Conservation (phyloP, 2,329 filamentous ascomycete species). For the Colletotrichum sp. region DNA sequence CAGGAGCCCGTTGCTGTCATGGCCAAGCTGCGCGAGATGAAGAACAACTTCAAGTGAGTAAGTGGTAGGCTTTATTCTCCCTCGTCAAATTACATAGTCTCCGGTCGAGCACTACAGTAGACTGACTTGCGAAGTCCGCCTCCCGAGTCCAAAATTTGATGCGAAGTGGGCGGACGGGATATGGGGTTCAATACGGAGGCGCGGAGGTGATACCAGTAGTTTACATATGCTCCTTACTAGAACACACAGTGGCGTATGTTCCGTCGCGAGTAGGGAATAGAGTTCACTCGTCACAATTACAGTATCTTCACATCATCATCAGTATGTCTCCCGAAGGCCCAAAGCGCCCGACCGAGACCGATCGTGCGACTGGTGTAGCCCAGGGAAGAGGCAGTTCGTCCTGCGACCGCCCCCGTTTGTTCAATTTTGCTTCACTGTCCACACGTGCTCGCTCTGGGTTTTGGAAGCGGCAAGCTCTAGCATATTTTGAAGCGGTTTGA, state of each 20-base stretch:
- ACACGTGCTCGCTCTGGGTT: constrained; percentile 67
- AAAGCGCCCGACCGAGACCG: constrained; percentile 28
- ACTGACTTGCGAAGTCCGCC: constrained; percentile 28
- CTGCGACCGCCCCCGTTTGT: constrained; percentile 34
- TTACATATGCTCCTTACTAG: neutral
- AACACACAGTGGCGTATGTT: neutral
- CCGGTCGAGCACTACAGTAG: neutral
- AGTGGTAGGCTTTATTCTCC: constrained; percentile 24
- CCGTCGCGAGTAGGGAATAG: neutral
- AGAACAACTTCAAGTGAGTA: constrained; percentile 76
- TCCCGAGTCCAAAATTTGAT: constrained; percentile 36
- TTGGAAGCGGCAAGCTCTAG: constrained; percentile 69
- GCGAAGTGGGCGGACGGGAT: neutral
- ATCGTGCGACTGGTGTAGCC: constrained; percentile 22
- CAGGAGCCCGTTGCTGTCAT: constrained; percentile 85
- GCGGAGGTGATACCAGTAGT: neutral
- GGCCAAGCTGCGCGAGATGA: constrained; percentile 85
- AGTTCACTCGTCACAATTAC: neutral
- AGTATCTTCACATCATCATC: neutral
- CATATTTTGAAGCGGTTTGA: constrained; percentile 61
- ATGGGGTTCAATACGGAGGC: neutral
- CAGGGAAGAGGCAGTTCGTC: constrained; percentile 24
- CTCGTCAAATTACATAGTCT: neutral
- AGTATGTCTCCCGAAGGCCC: constrained; percentile 26
- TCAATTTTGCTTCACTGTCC: constrained; percentile 72